These are phyloP conservation scores for Vitis hybrid DNA, from an alignment of 177 flowering plant species.

Conservation along the genomic window DNA sequence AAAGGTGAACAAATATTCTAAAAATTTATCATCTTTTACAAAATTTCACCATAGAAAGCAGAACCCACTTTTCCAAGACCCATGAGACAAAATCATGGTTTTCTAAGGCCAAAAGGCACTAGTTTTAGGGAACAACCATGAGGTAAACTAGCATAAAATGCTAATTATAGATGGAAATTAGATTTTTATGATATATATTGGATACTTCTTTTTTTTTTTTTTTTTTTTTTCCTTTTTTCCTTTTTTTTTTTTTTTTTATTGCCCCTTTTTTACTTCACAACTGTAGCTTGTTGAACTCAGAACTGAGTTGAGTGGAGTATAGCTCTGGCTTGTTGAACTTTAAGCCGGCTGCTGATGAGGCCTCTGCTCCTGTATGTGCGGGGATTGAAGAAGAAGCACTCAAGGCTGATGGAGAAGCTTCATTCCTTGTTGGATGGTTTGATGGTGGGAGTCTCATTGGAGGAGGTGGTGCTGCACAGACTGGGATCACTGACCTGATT, in stretches of 20 bases:
- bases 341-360: slow-evolving; percentile 13
- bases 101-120: slow-evolving; percentile 6
- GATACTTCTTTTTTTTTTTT: too few relatives aligned
- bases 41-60: slow-evolving; percentile 2
- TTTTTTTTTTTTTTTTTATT: too few relatives aligned
- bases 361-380: slow-evolving; percentile 18
- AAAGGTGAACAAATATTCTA: background rate
- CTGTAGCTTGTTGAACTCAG: slow-evolving; percentile 22
- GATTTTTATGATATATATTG: background rate
- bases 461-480: slow-evolving; percentile 58
- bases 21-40: background rate
- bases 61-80: background rate
- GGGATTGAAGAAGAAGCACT: slow-evolving; percentile 7
- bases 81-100: slow-evolving; percentile 11
- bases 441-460: slow-evolving; percentile 12
- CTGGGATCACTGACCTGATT: slow-evolving; percentile 58
- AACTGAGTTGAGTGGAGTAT: slow-evolving; percentile 6
- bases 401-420: background rate
- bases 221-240: too few relatives aligned
- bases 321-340: slow-evolving; percentile 21
- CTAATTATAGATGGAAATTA: slow-evolving; percentile 4
- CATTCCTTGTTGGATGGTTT: background rate
- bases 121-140: slow-evolving; percentile 7
- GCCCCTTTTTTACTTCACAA: slow-evolving; percentile 14
- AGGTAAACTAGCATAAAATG: slow-evolving; percentile 15